Evolutionary conservation across 352 stramenopile genomes (phyloP).

Genomic region (Achlya hypogyna): DNA sequence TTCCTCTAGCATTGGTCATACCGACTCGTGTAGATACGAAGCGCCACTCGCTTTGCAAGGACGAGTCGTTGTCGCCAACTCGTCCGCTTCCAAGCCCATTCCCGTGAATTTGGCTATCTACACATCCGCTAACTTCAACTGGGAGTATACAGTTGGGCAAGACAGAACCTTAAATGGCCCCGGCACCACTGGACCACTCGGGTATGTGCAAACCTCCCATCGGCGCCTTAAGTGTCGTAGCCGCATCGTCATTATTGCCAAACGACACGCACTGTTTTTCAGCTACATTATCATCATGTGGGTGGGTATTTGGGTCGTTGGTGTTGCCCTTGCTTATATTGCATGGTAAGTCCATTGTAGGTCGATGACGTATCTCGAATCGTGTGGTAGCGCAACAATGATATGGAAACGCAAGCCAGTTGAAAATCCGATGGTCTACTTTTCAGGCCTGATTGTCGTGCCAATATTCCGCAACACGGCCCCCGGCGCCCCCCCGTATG

Average conservation of each 20-base stretch:
- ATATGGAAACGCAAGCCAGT: not conserved
- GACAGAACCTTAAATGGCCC: no score
- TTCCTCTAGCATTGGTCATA: no score
- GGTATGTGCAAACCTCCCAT: no score
- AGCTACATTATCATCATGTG: slow-evolving; percentile 2
- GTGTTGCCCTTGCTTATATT: not conserved
- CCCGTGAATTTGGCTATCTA: no score
- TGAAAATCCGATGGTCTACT: slow-evolving; percentile 10
- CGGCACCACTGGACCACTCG: no score
- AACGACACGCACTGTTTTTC: not conserved
- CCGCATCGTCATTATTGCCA: not conserved
- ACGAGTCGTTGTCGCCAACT: no score
- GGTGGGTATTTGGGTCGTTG: slow-evolving; percentile 6
- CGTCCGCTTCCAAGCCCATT: no score
- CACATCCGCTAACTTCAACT: no score
- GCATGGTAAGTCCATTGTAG: not conserved
- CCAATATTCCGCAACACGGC: slow-evolving; percentile 14
- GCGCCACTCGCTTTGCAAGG: no score
- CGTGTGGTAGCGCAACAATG: not conserved
- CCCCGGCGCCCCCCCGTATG: slow-evolving; percentile 8
- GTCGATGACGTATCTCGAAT: not conserved
- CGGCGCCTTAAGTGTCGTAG: not conserved
- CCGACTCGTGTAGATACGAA: no score
- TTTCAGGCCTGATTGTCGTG: slow-evolving; percentile 6
- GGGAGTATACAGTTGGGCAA: no score